A percentile compares a stretch with the other conserved stretches of the same genome.
Evolutionary conservation across 2,329 filamentous ascomycete species (phyloP).

Genomic region (Apiospora marii): DNA sequence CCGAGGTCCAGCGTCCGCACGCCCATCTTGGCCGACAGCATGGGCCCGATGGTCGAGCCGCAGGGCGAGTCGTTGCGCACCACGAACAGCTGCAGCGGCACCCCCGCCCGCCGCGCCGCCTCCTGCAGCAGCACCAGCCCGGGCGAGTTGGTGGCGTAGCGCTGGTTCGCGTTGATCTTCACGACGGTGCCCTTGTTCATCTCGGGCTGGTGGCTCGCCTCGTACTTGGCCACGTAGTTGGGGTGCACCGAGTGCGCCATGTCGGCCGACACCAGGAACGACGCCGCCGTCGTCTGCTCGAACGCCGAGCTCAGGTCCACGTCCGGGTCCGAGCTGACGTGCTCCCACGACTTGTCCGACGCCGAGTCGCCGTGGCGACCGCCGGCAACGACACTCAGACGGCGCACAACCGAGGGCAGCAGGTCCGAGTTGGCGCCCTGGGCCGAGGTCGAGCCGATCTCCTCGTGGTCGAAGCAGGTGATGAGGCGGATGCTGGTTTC

Average conservation of each 20-base stretch:
- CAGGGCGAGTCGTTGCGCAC: slow-evolving; percentile 95
- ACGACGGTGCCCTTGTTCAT: slow-evolving; percentile 93
- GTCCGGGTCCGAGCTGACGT: slow-evolving; percentile 59
- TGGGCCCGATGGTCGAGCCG: slow-evolving; percentile 97
- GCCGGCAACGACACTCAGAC: slow-evolving; percentile 81
- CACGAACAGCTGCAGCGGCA: slow-evolving; percentile 94
- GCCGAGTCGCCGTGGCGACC: slow-evolving; percentile 56
- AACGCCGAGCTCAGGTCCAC: slow-evolving; percentile 79
- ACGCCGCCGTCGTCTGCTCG: slow-evolving; percentile 89
- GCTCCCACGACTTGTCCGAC: slow-evolving; percentile 72
- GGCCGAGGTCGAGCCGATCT: slow-evolving; percentile 90
- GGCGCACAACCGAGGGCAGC: slow-evolving; percentile 84
- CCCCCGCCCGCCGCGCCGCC: slow-evolving; percentile 74
- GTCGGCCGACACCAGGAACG: slow-evolving; percentile 94
- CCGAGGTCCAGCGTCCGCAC: slow-evolving; percentile 90
- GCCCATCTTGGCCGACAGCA: slow-evolving; percentile 86
- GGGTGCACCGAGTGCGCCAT: slow-evolving; percentile 98
- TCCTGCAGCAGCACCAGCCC: slow-evolving; percentile 94
- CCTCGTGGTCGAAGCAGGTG: slow-evolving; percentile 96
- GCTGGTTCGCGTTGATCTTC: slow-evolving; percentile 97
- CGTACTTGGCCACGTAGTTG: slow-evolving; percentile 93
- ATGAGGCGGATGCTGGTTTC: slow-evolving; percentile 89
- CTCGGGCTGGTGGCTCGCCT: slow-evolving; percentile 86
- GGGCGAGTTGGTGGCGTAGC: slow-evolving; percentile 95
- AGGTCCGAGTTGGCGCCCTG: slow-evolving; percentile 95